These are phyloP conservation scores for Fusarium protoensiforme DNA, from an alignment of 2,329 filamentous ascomycete genomes.

Conservation along the genomic window DNA sequence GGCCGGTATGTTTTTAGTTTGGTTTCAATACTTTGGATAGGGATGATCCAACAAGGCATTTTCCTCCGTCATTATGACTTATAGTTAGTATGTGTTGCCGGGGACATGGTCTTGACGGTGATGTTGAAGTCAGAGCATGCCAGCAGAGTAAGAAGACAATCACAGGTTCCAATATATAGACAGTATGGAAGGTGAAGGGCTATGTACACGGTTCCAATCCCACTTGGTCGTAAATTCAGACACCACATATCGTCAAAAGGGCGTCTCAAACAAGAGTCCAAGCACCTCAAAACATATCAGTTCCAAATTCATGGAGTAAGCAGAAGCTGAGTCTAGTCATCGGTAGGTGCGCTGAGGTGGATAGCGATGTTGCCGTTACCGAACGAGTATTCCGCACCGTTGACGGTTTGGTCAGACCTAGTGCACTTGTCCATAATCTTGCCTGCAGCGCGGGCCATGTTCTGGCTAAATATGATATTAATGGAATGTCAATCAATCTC, in stretches of 20 bases:
- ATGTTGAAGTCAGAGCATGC: background rate
- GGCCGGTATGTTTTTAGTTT: background rate
- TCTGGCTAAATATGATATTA: background rate
- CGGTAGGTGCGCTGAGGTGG: background rate
- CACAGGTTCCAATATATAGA: background rate
- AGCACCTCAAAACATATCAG: background rate
- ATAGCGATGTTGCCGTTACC: background rate
- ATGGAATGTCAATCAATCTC: background rate
- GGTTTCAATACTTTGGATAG: background rate
- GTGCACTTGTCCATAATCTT: background rate
- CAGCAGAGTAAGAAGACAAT: background rate
- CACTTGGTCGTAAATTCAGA: background rate
- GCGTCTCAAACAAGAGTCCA: background rate
- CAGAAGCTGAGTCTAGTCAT: background rate
- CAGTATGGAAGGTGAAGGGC: background rate
- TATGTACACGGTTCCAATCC: background rate
- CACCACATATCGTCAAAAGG: background rate
- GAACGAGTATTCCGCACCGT: background rate
- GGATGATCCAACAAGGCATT: background rate
- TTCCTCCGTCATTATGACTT: background rate
- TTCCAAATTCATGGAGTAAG: background rate
- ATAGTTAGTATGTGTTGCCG: background rate
- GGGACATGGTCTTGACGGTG: background rate
- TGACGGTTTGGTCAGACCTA: background rate
- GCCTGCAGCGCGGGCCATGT: background rate